Evolutionary conservation across 768 basidiomycete species (phyloP).

Genomic region (Pleurotus salmoneostramineus): DNA sequence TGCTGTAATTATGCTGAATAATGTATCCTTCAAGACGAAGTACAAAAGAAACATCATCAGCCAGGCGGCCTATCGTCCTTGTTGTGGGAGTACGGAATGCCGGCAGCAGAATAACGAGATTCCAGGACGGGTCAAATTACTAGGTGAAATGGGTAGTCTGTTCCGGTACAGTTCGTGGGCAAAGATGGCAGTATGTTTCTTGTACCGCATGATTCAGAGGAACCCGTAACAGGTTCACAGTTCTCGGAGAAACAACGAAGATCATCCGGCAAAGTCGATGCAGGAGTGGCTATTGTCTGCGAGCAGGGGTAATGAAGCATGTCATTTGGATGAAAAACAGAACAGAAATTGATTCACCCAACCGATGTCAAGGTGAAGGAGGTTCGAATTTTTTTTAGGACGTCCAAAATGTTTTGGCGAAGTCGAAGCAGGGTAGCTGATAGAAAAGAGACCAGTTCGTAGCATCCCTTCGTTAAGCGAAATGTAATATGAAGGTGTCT

Average conservation of each 20-base stretch:
- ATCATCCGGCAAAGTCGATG: background rate
- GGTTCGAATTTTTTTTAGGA: background rate
- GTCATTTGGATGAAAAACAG: background rate
- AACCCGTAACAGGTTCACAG: background rate
- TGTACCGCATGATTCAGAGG: background rate
- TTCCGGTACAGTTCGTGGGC: too few species aligned
- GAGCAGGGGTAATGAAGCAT: conserved; percentile 7
- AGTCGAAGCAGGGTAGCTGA: too few species aligned
- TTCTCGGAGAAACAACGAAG: conserved; percentile 4
- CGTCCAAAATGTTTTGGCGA: background rate
- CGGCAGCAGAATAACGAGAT: background rate
- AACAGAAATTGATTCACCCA: background rate
- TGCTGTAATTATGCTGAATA: background rate
- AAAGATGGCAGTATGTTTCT: too few species aligned
- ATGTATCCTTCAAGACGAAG: background rate
- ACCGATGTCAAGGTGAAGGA: background rate
- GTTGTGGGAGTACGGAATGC: background rate
- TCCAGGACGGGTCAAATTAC: too few species aligned
- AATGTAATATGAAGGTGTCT: too few species aligned
- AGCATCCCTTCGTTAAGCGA: too few species aligned
- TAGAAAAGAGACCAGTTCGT: too few species aligned
- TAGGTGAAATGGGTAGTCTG: too few species aligned
- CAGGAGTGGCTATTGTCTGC: conserved; percentile 2
- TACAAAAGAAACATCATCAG: background rate
- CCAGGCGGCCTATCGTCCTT: background rate